A percentile compares a stretch with the other conserved stretches of the same genome.
Evolutionary conservation across 2,329 filamentous ascomycete species (phyloP).

Genomic region (Sodiomyces alkalinus): DNA sequence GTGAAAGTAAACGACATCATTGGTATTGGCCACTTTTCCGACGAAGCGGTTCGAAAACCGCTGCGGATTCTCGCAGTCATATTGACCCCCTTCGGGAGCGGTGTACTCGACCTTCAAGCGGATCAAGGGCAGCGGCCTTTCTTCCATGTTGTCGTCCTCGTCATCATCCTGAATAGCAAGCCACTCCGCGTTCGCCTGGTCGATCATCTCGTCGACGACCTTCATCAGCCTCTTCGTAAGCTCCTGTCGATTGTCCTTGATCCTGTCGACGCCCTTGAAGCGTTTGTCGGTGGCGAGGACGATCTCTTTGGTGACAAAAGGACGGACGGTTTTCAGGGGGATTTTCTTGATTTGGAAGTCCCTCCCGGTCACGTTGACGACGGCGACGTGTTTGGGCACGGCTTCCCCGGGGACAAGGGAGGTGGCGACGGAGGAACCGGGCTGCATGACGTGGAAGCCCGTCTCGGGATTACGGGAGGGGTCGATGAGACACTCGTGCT

Average conservation of each 20-base stretch:
- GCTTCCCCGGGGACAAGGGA: constrained; percentile 84
- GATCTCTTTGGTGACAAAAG: constrained; percentile 78
- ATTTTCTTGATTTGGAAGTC: constrained; percentile 70
- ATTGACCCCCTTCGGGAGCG: constrained; percentile 68
- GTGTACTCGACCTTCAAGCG: constrained; percentile 85
- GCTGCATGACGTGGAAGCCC: constrained; percentile 91
- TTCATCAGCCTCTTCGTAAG: constrained; percentile 62
- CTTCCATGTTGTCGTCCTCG: constrained; percentile 37
- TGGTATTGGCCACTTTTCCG: constrained; percentile 81
- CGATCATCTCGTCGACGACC: constrained; percentile 76
- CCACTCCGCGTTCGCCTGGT: constrained; percentile 73
- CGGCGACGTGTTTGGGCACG: constrained; percentile 77
- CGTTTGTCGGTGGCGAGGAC: constrained; percentile 58
- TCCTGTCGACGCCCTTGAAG: constrained; percentile 63
- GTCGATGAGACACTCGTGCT: constrained; percentile 89
- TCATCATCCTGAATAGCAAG: constrained; percentile 54
- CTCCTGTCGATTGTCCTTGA: constrained; percentile 69
- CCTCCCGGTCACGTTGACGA: constrained; percentile 69
- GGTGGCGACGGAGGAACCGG: constrained; percentile 89
- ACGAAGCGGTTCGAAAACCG: constrained; percentile 88
- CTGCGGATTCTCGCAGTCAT: constrained; percentile 88
- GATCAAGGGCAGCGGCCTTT: constrained; percentile 64
- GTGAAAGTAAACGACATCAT: constrained; percentile 87
- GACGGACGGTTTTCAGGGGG: constrained; percentile 73
- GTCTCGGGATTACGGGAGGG: constrained; percentile 72